Evolutionary conservation across 148 eudicot genomes (phyloP), one percentile per base, ranked within the genome.

Genomic region (Silene uniflora): DNA sequence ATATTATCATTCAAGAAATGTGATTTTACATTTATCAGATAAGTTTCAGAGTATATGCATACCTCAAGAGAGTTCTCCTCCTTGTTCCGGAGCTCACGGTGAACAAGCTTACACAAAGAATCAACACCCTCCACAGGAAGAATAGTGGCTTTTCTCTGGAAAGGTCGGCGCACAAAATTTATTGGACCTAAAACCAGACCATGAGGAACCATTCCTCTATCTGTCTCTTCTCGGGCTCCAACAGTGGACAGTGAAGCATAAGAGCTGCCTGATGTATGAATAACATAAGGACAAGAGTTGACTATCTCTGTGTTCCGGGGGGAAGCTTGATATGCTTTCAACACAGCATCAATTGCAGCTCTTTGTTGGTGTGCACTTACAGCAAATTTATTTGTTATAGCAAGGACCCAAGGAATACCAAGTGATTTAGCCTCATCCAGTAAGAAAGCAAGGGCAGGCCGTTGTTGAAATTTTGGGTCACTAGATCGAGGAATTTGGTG

Each of bases 351-450:
- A 67, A 95, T 82, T 61, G 91, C 86, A 73, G 85, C 84, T 68
- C 85, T 89, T 77, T 95, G 99, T 81, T 95, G 92, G 86, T 95
- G 96, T 13, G 97, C 96, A 68, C 97, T 92, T 42, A 92, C 97
- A 18, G 99, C 88, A 79, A 87, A 92, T 78, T 90, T 92, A 74
- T 95, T 95, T 27, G 99, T 92, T 76, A 95, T 85, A 23, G 97
- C 99, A 78, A 95, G 92, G 65, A 95, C 91, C 99, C 98, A 95
- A 67, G 97, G 99, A 64, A 95, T 78, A n/a, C 99, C 96, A 71
- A 95, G 89, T 62, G 97, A 88, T 80, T 95, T 95, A 59, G 94
- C 99, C 83, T 95, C 99, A 64, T 92, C 91, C 77, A 92, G 73
- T 73, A 95, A 70, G 55, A 88, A 80, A 24, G 90, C 77, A 46